These are phyloP conservation scores for Hypoxylon sp. DNA, from an alignment of 2,329 filamentous ascomycete species.

Conservation along the genomic window DNA sequence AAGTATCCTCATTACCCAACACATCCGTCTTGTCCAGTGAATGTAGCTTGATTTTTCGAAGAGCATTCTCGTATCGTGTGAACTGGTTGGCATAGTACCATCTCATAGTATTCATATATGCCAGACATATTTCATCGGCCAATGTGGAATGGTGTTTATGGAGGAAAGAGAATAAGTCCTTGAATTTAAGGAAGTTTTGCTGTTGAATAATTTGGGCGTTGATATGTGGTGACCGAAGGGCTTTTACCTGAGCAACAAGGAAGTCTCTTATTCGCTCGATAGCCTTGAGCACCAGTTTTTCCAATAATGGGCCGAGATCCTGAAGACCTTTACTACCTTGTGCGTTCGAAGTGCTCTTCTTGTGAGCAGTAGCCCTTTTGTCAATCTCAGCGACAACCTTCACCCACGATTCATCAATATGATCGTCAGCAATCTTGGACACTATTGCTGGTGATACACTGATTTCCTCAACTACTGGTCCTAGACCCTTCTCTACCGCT, in stretches of 20 bases:
- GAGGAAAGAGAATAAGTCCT: slow-evolving; percentile 88
- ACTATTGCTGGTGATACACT: slow-evolving; percentile 89
- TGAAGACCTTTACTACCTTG: slow-evolving; percentile 80
- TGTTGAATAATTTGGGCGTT: slow-evolving; percentile 98
- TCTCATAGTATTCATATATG: slow-evolving; percentile 98
- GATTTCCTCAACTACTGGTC: slow-evolving; percentile 91
- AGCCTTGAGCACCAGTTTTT: slow-evolving; percentile 90
- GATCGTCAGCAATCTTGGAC: slow-evolving; percentile 86
- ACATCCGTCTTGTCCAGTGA: slow-evolving; percentile 85
- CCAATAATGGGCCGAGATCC: slow-evolving; percentile 87
- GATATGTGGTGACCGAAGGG: slow-evolving; percentile 92
- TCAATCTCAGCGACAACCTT: slow-evolving; percentile 85
- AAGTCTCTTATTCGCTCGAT: slow-evolving; percentile 95
- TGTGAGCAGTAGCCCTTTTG: slow-evolving; percentile 79
- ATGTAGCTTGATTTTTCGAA: slow-evolving; percentile 89
- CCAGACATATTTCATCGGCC: slow-evolving; percentile 89
- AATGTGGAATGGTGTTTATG: slow-evolving; percentile 85
- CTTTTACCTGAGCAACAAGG: slow-evolving; percentile 93
- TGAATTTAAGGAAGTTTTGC: slow-evolving; percentile 89
- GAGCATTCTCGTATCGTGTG: slow-evolving; percentile 84
- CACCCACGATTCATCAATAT: slow-evolving; percentile 91
- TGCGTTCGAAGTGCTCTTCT: slow-evolving; percentile 74
- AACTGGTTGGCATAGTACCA: slow-evolving; percentile 99
- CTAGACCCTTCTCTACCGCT: slow-evolving; percentile 88
- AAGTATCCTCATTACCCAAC: slow-evolving; percentile 82